A percentile compares a stretch with the other conserved stretches of the same genome.
These are phyloP conservation scores for Sequoia sempervirens DNA, from an alignment of 75 land plant species.

Conservation along the genomic window DNA sequence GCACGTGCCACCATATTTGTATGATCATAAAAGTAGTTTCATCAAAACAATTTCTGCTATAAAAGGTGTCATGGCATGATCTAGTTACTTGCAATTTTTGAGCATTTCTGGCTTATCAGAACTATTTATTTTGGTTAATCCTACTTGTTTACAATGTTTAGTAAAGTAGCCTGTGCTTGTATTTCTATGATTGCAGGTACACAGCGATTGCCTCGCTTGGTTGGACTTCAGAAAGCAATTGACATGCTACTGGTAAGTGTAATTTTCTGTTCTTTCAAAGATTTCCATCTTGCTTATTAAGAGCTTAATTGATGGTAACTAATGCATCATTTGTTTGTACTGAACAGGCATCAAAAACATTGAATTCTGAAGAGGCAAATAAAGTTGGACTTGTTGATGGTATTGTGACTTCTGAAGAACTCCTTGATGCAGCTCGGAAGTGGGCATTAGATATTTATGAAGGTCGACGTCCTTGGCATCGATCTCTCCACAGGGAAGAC, in stretches of 20 bases:
- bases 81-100: neutral
- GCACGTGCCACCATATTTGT: neutral
- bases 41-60: neutral
- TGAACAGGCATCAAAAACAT: conserved; percentile 14
- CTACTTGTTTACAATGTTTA: too few relatives aligned
- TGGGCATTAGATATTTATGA: conserved; percentile 20
- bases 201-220: conserved; percentile 41
- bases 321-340: neutral
- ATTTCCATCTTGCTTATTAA: conserved; percentile 7
- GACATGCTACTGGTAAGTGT: conserved; percentile 44
- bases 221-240: conserved; percentile 35
- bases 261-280: neutral
- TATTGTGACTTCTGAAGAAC: conserved; percentile 12
- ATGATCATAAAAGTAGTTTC: neutral
- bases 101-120: neutral
- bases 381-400: conserved; percentile 21
- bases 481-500: conserved; percentile 12
- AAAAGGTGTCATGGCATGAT: neutral
- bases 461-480: conserved; percentile 8
- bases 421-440: conserved; percentile 10
- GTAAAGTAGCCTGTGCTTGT: neutral
- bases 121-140: conserved; percentile 4
- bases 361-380: conserved; percentile 11
- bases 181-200: conserved; percentile 21
- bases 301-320: neutral